A percentile compares a stretch with the other conserved stretches of the same genome.
phyloP scores from a whole-genome alignment of 345 rosid genomes.

The Gossypium herbaceum region DNA sequence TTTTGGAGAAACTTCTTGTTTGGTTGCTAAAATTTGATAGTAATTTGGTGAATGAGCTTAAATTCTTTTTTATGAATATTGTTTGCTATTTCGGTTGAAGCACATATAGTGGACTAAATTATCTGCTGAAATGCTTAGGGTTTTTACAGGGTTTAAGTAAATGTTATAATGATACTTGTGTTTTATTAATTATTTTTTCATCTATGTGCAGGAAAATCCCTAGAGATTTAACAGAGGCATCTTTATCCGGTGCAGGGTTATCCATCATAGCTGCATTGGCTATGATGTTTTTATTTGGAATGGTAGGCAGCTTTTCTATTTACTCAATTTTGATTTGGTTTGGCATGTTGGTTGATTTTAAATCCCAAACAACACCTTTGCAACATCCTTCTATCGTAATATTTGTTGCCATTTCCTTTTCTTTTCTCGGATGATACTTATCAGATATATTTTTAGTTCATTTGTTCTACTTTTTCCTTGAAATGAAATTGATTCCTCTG shows the following conservation, averaged over 20 bases:
- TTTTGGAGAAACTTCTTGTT: not conserved
- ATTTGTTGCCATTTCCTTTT: not conserved
- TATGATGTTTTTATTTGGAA: constrained; percentile 94
- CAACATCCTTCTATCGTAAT: not conserved
- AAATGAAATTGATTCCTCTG: not conserved
- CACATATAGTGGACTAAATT: not conserved
- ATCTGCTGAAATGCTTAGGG: not conserved
- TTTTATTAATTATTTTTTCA: not conserved
- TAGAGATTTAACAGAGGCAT: constrained; percentile 97
- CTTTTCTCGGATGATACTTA: not conserved
- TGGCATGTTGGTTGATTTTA: not conserved
- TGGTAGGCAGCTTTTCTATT: constrained; percentile 49
- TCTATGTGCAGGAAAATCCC: constrained; percentile 81
- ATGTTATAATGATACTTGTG: not conserved
- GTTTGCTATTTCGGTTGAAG: not conserved
- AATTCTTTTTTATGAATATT: not conserved
- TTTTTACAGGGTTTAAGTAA: not conserved
- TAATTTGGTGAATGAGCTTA: not conserved
- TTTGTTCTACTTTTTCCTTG: not conserved
- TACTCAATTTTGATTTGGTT: not conserved
- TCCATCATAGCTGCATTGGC: constrained; percentile 81
- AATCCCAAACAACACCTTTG: not conserved
- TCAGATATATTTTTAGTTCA: not conserved
- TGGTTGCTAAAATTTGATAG: not conserved
- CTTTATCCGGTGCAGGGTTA: constrained; percentile 92